Evolutionary conservation across 495 filamentous ascomycete genomes (phyloP).

Genomic region (Thozetella sp.): DNA sequence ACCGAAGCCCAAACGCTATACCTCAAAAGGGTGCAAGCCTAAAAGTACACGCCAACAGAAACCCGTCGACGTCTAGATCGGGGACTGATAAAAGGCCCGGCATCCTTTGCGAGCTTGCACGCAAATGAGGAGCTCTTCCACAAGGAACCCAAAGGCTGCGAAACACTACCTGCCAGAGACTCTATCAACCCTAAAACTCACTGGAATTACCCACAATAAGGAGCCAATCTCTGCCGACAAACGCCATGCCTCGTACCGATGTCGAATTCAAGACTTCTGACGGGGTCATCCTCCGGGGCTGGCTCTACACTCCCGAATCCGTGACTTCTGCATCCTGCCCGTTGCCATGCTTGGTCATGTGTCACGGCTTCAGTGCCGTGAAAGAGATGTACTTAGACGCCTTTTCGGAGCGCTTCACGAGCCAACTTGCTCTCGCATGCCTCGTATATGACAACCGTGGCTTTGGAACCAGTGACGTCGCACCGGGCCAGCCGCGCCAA

Average conservation of each 20-base stretch:
- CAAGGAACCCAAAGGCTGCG: too few relatives aligned
- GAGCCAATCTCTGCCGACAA: too few relatives aligned
- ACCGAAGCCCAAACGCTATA: too few relatives aligned
- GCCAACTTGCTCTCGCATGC: not conserved
- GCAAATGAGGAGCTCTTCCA: too few relatives aligned
- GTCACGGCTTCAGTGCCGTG: not conserved
- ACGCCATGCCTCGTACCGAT: not conserved
- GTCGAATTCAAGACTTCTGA: not conserved
- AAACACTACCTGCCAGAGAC: too few relatives aligned
- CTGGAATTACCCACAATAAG: too few relatives aligned
- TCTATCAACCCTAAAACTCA: too few relatives aligned
- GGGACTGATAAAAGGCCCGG: too few relatives aligned
- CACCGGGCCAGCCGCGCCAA: not conserved
- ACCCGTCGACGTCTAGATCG: too few relatives aligned
- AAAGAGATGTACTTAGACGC: not conserved
- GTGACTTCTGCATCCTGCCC: not conserved
- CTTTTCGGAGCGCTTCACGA: not conserved
- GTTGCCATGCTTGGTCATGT: not conserved
- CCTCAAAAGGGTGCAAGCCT: too few relatives aligned
- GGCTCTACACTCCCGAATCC: not conserved
- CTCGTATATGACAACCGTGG: not conserved
- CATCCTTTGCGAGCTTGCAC: too few relatives aligned
- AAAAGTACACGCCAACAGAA: too few relatives aligned
- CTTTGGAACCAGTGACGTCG: not conserved
- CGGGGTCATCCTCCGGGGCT: not conserved